phyloP scores from a whole-genome alignment of 805 yeast species.

The Barnettozyma populi region DNA sequence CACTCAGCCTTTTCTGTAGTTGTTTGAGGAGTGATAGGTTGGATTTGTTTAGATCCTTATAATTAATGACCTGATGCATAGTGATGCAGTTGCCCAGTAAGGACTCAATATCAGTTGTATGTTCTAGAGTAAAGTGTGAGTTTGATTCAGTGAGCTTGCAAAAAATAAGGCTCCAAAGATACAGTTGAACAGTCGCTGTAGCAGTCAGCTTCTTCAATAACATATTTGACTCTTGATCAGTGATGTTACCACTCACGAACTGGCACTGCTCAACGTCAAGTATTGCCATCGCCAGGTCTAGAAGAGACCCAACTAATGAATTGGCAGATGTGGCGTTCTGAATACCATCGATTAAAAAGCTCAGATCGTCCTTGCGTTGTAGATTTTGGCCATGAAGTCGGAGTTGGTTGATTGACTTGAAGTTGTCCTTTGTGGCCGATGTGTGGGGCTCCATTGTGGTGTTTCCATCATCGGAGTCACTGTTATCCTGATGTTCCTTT shows the following conservation, averaged over 20 bases:
- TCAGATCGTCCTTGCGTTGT: slow-evolving; percentile 31
- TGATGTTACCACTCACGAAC: slow-evolving; percentile 7
- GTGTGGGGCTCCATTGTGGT: background rate
- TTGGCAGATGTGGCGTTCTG: slow-evolving; percentile 2
- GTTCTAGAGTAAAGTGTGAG: background rate
- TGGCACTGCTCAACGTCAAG: slow-evolving; percentile 19
- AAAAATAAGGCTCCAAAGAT: slow-evolving; percentile 15
- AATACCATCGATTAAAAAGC: slow-evolving; percentile 26
- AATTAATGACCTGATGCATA: background rate
- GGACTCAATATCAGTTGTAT: background rate
- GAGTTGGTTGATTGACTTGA: slow-evolving; percentile 26
- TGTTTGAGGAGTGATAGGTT: slow-evolving; percentile 9
- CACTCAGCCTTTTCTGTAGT: slow-evolving; percentile 5
- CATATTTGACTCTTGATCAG: slow-evolving; percentile 12
- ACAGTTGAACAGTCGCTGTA: slow-evolving; percentile 3
- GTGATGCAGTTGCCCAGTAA: background rate
- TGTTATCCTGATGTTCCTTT: slow-evolving; percentile 8
- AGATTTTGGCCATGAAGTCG: slow-evolving; percentile 31
- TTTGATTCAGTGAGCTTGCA: slow-evolving; percentile 12
- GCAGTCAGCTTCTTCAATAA: slow-evolving; percentile 6
- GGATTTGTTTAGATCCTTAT: slow-evolving; percentile 4
- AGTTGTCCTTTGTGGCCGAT: slow-evolving; percentile 1
- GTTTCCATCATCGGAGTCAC: slow-evolving; percentile 10
- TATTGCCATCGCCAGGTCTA: slow-evolving; percentile 26
- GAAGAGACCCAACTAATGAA: slow-evolving; percentile 4